Evolutionary conservation across 441 rosid species (phyloP), one percentile per base, ranked within the genome.

Genomic region (Omphalea diandra): DNA sequence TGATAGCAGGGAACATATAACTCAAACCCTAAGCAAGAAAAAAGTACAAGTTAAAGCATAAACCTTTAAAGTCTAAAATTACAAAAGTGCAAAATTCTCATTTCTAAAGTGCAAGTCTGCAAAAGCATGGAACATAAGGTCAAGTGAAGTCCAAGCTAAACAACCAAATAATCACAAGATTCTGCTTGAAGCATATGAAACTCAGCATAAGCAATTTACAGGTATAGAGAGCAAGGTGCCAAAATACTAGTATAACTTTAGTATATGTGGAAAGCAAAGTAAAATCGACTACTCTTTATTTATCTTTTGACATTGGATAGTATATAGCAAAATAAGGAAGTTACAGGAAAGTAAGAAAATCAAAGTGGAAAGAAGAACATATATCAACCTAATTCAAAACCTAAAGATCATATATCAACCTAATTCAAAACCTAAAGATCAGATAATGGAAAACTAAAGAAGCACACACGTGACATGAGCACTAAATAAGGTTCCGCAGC

Each of bases 401-500:
- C n/a, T 49, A 14, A 50, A 24, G 20, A 22, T 20, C 46, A n/a
- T 11, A 55, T 31, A 10, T 64, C 18, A 24, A 54, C 31, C 58
- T 8, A 29, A 32, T 18, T 18, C 54, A 47, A 64, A 32, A 8
- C 24, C 9, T 50, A 65, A 18, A 49, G 36, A 27, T 5, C 33
- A 18, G 36, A 17, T 0, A 17, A 17, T n/a, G 22, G 67, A 26
- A 44, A 29, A 63, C 18, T 49, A n/a, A 17, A 4, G 58, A 54
- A 49, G 20, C 12, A n/a, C 40, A 74, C 7, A 14, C 56, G 47
- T 49, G 8, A 31, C 10, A 32, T 36, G 35, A 43, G 55, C 9
- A 50, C 17, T 60, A 43, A 24, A 53, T 59, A 35, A 53, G 59
- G 63, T 43, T 54, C 53, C 52, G 66, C 14, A 52, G 31, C n/a